Base-by-base conservation (phyloP, 805 yeast species). In the Komagataella ulmi region DNA sequence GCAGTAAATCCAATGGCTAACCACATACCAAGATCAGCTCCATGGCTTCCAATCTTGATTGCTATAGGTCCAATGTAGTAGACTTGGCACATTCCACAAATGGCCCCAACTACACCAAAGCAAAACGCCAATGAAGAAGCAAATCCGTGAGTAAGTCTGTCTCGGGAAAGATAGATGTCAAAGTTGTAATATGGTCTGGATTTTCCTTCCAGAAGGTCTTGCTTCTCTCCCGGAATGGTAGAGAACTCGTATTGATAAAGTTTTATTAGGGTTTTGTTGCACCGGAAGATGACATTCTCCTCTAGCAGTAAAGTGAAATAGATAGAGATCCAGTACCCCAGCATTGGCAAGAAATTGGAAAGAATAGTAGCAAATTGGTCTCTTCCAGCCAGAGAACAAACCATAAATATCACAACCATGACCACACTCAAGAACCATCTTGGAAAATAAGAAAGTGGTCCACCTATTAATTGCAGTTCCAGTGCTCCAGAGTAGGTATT, bases 261-360 rank as follows among this genome's bases (percentile, higher is more conserved):
- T 49, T 66, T 65, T 12, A 79, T 62, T 52, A 70, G 66, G 46
- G 67, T 58, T 48, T 65, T 57, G 47, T 80, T 73, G 24, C 69
- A 66, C 61, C 96, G 74, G 69, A 88, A 88, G 17, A 87, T 72
- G 3, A 74, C 52, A 60, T 86, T 86, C 63, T 88, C 96, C 56
- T 85, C 87, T 2, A 86, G 54, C 40, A 87, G 65, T 47, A 88
- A 63, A n/a, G 78, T 75, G 58, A 83, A 78, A 64, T 88, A 88
- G 68, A 88, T 85, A 53, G 90, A 79, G 52, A 86, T 78, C 96
- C 96, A 88, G 67, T 88, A 88, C 1, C 95, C 95, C 53, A 88
- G 77, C 96, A 88, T 88, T 7, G 96, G 96, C 59, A 88, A 69
- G 66, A 88, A 88, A 60, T 88, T 88, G 8, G 88, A 80, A 57